Evolutionary conservation across 192 early-diverging fungal genomes (phyloP), one percentile per base, ranked within the genome.

Genomic region (Umbelopsis isabellina): DNA sequence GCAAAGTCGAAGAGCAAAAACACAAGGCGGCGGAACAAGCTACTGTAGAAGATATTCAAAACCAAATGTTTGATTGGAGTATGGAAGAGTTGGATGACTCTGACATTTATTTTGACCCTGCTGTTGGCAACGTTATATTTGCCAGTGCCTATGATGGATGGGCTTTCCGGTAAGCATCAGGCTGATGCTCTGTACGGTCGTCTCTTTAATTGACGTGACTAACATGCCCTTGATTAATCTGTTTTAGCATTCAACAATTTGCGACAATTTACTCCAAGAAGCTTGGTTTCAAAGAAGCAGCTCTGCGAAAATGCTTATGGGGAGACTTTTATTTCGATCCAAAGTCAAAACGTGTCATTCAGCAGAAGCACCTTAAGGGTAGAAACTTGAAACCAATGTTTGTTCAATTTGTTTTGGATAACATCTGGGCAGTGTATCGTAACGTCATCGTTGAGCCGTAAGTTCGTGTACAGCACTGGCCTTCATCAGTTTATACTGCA

Each of bases 251-350:
- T 27, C 89, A 93, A 58, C 94, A 98, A 72, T 99, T 99, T 87
- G 94, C 97, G 0, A 83, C 81, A 12, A 83, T 98, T 11, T 99
- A 98, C 82, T 91, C 95, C 7, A 83, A 89, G 18, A 97, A 96
- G 75, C 85, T 99, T 47, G 87, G 88, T 13, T 85, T 95, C 37
- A 94, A 94, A 70, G 95, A 96, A 67, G 51, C 55, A 2, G 67
- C 85, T 2, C 81, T 99, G 46, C 87, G 89, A 67, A 91, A 91
- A 69, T 88, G 92, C 37, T 85, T 99, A 67, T 99, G 98, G 98
- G 98, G 98, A 15, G 93, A 98, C 68, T 98, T 89, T 78, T 99
- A 94, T 82, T 85, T 98, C 69, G 98, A 99, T 72, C 91, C 94
- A 37, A 98, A 98, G 81, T 90, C 92, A 52, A 97, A 96, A 76